Evolutionary conservation across 192 early-diverging fungal species (phyloP).

Genomic region (Gryganskiella cystojenkinii): DNA sequence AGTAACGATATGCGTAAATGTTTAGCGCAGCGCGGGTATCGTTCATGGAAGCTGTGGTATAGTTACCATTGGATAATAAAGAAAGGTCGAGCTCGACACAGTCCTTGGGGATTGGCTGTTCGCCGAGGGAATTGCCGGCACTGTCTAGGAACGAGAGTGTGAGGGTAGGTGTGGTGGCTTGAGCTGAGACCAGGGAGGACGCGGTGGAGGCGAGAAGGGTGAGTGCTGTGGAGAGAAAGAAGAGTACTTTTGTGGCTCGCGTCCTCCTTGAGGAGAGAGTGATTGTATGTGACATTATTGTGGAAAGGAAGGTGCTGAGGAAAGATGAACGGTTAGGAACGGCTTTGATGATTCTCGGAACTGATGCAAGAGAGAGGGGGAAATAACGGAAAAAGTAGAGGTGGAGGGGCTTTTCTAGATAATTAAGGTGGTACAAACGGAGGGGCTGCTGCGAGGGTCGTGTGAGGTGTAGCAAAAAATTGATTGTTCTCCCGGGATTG

Average conservation of each 20-base stretch:
- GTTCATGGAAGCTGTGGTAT: background rate
- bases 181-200: background rate
- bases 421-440: background rate
- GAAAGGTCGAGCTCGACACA: conserved; percentile 7
- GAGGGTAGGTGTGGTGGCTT: background rate
- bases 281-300: no score
- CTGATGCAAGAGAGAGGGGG: background rate
- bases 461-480: background rate
- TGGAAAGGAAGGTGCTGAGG: no score
- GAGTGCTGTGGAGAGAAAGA: background rate
- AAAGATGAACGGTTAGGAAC: no score
- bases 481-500: no score
- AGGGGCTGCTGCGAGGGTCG: background rate
- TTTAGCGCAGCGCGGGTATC: conserved; percentile 24
- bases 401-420: background rate
- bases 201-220: background rate
- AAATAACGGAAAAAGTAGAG: background rate
- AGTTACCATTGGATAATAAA: background rate
- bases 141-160: conserved; percentile 14
- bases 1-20: background rate
- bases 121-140: background rate
- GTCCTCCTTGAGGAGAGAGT: no score
- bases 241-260: background rate
- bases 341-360: no score
- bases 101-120: background rate